Evolutionary conservation across 768 basidiomycete genomes (phyloP), one percentile per base, ranked within the genome.

Genomic region (Tylopilus vinaceipallidus): DNA sequence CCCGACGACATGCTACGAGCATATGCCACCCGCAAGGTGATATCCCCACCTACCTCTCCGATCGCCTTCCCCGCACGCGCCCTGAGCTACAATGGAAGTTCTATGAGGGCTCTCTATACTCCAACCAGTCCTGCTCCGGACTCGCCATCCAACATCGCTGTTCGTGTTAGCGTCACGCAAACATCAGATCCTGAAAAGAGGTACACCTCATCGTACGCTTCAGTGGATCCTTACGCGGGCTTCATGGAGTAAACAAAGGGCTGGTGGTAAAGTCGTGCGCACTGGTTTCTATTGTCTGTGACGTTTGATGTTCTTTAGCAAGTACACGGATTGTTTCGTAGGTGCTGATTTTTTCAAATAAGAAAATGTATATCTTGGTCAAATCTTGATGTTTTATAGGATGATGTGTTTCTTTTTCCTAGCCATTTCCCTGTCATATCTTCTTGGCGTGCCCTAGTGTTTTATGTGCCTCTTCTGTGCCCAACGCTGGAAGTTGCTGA

Each of bases 1-100:
- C 88, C 88, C 3, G 88, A 91, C 61, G 88, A 80, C 22, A 86
- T 90, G 83, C 73, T 90, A 38, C 80, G 84, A 32, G 84, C 84
- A 1, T 89, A 88, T 52, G 86, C 86, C 6, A 77, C 73, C 23
- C 72, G 77, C 53, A 70, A 66, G 38, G 59, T 64, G 13, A 54
- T 59, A 11, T 71, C 69, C 22, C 70, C 68, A 52, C 67, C 69
- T 39, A 57, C 62, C 27, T 60, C 67, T 3, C 55, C 68, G 13
- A 59, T 70, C 13, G 52, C 67, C 17, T 70, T 67, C 45, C 67
- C 67, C 11, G 36, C 55, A 2, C 69, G 60, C 20, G 43, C 55
- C 22, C 56, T 59, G 33, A 65, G 56, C 42, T 61, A 56, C 43
- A 47, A 57, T 30, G 50, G 67, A 6, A 49, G 57, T 27, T 56